Base-by-base conservation (phyloP, 75 land plant genomes). In the Sequoiadendron giganteum region DNA sequence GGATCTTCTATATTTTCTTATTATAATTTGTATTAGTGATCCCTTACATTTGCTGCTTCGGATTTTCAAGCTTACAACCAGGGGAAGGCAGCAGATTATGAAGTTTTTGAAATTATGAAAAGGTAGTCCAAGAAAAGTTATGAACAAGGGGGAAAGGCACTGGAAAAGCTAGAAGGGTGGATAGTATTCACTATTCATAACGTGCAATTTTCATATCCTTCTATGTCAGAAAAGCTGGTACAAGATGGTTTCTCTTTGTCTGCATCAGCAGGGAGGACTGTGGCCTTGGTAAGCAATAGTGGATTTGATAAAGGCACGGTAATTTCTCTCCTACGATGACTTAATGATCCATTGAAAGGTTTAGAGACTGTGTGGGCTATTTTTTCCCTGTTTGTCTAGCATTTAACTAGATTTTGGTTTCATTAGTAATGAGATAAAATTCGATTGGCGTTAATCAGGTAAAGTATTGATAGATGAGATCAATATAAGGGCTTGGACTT, bases 261-360 rank as follows among this genome's bases (percentile, higher is more conserved):
- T 19, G 89, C 94, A 19, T 90, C 90, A 48, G 93, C 96, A 13
- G 96, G 95, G 76, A 89, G 91, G 86, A 88, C 88, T 16, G 91
- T 92, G 32, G 97, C 97, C 58, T 49, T 96, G 48, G 97, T 96
- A 9, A 96, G 97, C 48, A 91, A 91, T n/a, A 96, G 97, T 85
- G 95, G 95, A 10, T 91, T 90, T 78, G 96, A 95, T n/a, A 96
- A 96, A 82, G 89, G 92, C 76, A 96, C 95, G 2, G 83, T 92
- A 14, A 90, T 94, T 28, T 90, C 96, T 19, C 83, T 94, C 8
- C 87, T 96, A 19, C 87, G 92, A 86, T 90, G 97, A 76, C 94
- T 95, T 70, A 94, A 95, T 77, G 92, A 94, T 84, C 96, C 96
- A n/a, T 14, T 49, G 2, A 38, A 85, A 89, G 95, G 95, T 95